Evolutionary conservation across 768 basidiomycete species (phyloP).

Genomic region (Mycena albidolilacea): DNA sequence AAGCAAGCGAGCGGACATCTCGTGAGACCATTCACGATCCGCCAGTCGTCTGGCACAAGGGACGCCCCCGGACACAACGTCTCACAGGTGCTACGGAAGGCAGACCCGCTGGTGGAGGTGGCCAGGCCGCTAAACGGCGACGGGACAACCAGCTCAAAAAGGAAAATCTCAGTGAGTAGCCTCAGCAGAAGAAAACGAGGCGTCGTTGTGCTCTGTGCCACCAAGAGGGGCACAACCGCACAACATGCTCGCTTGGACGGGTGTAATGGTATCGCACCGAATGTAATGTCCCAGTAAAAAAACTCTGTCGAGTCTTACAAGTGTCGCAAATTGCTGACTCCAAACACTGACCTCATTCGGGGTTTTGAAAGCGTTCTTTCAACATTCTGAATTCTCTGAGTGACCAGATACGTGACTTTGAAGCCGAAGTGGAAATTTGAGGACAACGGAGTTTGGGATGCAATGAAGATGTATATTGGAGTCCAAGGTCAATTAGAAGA

Average conservation of each 20-base stretch:
- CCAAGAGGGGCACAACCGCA: constrained; percentile 37
- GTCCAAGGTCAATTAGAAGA: neutral
- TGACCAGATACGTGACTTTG: neutral
- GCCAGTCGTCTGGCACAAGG: constrained; percentile 41
- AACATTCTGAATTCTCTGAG: neutral
- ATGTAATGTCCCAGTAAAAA: neutral
- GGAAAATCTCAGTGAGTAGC: constrained; percentile 2
- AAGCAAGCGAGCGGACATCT: neutral
- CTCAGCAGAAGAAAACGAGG: constrained; percentile 9
- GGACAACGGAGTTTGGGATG: neutral
- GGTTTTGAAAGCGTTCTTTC: neutral
- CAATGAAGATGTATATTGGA: constrained; percentile 1
- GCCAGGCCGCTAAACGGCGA: neutral
- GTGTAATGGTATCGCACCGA: neutral
- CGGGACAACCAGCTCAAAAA: constrained; percentile 32
- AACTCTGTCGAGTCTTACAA: neutral
- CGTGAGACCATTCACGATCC: constrained; percentile 42
- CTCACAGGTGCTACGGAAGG: constrained; percentile 44
- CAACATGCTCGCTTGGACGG: constrained; percentile 32
- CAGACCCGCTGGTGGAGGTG: constrained; percentile 20
- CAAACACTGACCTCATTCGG: neutral
- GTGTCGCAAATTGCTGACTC: neutral
- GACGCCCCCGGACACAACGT: constrained; percentile 40
- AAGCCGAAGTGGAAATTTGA: neutral
- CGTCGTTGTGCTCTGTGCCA: constrained; percentile 37